Evolutionary conservation across 176 grass and related monocot genomes (phyloP), one percentile per base, ranked within the genome.

Genomic region (Pontederia crassipes): DNA sequence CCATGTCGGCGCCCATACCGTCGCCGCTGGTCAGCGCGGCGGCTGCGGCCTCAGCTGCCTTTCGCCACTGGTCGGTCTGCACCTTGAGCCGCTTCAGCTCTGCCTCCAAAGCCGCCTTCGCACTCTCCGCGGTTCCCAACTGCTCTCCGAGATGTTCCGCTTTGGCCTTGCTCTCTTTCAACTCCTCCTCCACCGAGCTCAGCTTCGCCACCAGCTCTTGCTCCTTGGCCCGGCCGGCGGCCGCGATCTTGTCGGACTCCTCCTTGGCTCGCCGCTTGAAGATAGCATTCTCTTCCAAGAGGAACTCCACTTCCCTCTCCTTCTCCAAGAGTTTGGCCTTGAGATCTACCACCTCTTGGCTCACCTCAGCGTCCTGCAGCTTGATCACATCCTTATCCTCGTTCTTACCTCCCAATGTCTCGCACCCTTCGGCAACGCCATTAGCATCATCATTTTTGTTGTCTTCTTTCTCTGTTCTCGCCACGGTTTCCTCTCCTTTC

Each of bases 301-400:
- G 78, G 6, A 56, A 54, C 29, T 72, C 77, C 54, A 87, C 35
- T n/a, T 82, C 74, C 64, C 66, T 54, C 24, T 90, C 83, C 72
- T 80, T 82, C 67, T 81, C 81, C 60, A 47, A 11, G 15, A 96
- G 73, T 66, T 82, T 90, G 45, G 70, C 62, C 57, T 78, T 90
- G 0, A 85, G 65, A 69, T 80, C 70, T 9, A 48, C 65, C 6
- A 68, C 32, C 71, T 78, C 86, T 17, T 24, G 46, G 20, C 12
- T 69, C 66, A 52, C 47, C 49, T 70, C 66, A 0, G 27, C 70
- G 4, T 69, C 66, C 3, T 68, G 59, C 15, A 75, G 14, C n/a
- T 55, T 60, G 56, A 29, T 76, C 12, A 65, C 55, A 17, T 46
- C 16, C 4, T 68, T 55, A 20, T 55, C 53, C 55, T 70, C 70